Evolutionary conservation across 2,329 filamentous ascomycete genomes (phyloP).

Genomic region (Rosellinia necatrix): DNA sequence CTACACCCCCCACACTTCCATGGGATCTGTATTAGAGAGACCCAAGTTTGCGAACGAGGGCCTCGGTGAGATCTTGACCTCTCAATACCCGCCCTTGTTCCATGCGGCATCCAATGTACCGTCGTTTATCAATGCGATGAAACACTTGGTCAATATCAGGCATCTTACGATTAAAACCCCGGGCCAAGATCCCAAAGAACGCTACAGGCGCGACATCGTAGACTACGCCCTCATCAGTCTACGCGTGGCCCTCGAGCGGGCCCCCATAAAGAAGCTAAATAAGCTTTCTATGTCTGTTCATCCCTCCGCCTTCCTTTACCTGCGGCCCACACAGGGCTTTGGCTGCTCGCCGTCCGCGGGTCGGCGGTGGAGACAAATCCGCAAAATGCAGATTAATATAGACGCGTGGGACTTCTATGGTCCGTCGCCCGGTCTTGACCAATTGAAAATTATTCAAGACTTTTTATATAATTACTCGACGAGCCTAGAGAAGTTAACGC

Average conservation of each 20-base stretch:
- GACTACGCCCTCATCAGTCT: slow-evolving; percentile 90
- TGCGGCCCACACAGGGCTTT: slow-evolving; percentile 75
- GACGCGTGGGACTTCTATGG: slow-evolving; percentile 70
- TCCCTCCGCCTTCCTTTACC: slow-evolving; percentile 74
- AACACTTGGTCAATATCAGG: slow-evolving; percentile 68
- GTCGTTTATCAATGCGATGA: slow-evolving; percentile 78
- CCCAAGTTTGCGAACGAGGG: slow-evolving; percentile 82
- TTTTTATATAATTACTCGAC: slow-evolving; percentile 74
- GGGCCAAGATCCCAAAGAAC: slow-evolving; percentile 68
- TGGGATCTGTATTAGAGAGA: slow-evolving; percentile 62
- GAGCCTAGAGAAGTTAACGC: slow-evolving; percentile 70
- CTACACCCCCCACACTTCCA: slow-evolving; percentile 76
- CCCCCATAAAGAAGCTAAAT: slow-evolving; percentile 66
- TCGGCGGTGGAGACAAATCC: slow-evolving; percentile 78
- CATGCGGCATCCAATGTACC: slow-evolving; percentile 87
- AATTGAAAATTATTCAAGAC: slow-evolving; percentile 78
- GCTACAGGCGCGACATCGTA: slow-evolving; percentile 76
- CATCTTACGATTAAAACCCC: slow-evolving; percentile 80
- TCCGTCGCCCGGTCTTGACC: slow-evolving; percentile 65
- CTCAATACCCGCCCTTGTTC: slow-evolving; percentile 87
- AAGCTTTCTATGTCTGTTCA: slow-evolving; percentile 78
- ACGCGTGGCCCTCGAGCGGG: slow-evolving; percentile 79
- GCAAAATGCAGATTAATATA: slow-evolving; percentile 72
- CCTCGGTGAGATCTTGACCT: slow-evolving; percentile 78
- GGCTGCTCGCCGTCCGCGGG: slow-evolving; percentile 74